Conservation (phyloP, 768 basidiomycete genomes). For the Lactarius vividus region DNA sequence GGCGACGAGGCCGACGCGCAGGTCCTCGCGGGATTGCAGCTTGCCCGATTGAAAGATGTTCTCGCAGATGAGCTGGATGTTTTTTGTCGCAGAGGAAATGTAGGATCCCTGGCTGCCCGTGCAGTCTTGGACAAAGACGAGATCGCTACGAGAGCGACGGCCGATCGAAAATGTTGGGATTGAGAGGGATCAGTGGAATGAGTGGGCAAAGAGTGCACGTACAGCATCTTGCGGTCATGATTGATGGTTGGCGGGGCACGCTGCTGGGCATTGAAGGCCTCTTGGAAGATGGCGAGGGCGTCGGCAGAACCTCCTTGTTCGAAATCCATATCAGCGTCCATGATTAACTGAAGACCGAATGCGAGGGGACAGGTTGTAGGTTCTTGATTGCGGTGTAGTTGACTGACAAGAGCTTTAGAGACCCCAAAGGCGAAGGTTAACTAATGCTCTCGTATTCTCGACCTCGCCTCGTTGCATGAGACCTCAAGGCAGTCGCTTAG, state of each 20-base stretch:
- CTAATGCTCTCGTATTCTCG: slow-evolving; percentile 15
- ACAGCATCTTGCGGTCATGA: slow-evolving; percentile 70
- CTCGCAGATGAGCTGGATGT: slow-evolving; percentile 93
- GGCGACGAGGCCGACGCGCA: slow-evolving; percentile 88
- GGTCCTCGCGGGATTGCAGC: slow-evolving; percentile 81
- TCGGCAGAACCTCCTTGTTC: slow-evolving; percentile 38
- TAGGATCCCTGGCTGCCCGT: slow-evolving; percentile 90
- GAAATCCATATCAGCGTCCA: slow-evolving; percentile 84
- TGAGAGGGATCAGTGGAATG: slow-evolving; percentile 2
- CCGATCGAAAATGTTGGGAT: slow-evolving; percentile 2
- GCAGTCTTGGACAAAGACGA: slow-evolving; percentile 95
- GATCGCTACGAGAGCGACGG: slow-evolving; percentile 53
- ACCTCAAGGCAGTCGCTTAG: slow-evolving; percentile 23
- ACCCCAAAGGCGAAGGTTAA: slow-evolving; percentile 15
- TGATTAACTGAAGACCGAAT: slow-evolving; percentile 35
- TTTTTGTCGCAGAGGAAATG: slow-evolving; percentile 92
- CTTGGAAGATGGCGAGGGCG: slow-evolving; percentile 35
- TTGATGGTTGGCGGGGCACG: slow-evolving; percentile 38
- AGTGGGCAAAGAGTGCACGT: slow-evolving; percentile 36
- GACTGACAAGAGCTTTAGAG: not conserved
- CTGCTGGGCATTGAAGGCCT: slow-evolving; percentile 35
- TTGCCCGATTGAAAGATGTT: slow-evolving; percentile 94
- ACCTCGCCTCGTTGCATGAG: slow-evolving; percentile 27
- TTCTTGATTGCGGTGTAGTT: slow-evolving; percentile 3
- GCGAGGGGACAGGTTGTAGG: slow-evolving; percentile 1